Evolutionary conservation across 2,329 filamentous ascomycete genomes (phyloP).

Genomic region (Tolypocladium amazonense): DNA sequence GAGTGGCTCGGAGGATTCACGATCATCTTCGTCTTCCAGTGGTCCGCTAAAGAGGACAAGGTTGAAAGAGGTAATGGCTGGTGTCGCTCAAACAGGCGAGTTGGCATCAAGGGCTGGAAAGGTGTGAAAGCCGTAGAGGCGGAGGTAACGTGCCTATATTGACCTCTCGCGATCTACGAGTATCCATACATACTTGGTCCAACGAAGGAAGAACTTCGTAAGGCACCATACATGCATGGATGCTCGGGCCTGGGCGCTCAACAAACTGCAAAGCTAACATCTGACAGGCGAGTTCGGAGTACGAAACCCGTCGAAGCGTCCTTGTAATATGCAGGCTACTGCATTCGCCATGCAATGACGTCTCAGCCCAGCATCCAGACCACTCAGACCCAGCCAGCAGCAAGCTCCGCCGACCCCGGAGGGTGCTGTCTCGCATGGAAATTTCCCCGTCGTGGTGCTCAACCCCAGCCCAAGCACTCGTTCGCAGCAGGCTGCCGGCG

Average conservation of each 20-base stretch:
- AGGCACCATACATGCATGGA: neutral
- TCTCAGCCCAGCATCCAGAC: neutral
- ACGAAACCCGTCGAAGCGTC: neutral
- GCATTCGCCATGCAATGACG: neutral
- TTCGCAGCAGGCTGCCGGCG: neutral
- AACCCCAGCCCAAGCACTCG: neutral
- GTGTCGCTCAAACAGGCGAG: too few relatives aligned
- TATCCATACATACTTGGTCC: too few relatives aligned
- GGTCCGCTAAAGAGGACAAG: neutral
- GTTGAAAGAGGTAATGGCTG: too few relatives aligned
- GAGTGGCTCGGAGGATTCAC: neutral
- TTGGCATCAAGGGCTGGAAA: too few relatives aligned
- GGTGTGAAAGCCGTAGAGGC: too few relatives aligned
- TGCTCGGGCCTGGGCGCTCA: neutral
- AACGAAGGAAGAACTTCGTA: too few relatives aligned
- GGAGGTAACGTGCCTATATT: too few relatives aligned
- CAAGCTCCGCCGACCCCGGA: neutral
- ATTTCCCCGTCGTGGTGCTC: neutral
- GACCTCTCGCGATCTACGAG: too few relatives aligned
- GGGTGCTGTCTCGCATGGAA: neutral
- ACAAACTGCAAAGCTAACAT: neutral
- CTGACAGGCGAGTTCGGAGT: neutral
- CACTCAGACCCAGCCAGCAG: neutral
- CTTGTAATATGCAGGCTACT: neutral
- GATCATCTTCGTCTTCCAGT: neutral